phyloP scores from a whole-genome alignment of 345 rosid genomes.

The Acer saccharum region DNA sequence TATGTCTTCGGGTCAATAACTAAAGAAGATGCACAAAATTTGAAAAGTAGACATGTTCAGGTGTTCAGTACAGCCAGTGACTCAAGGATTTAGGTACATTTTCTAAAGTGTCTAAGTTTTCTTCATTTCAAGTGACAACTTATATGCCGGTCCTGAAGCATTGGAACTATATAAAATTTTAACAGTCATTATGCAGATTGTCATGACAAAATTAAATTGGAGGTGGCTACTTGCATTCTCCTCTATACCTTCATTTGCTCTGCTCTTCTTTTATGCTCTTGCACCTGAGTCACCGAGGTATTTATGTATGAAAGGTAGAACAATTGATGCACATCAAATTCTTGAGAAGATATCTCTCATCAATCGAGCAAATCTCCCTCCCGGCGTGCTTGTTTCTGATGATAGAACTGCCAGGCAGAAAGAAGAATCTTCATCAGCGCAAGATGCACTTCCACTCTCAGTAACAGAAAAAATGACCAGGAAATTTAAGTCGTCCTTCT shows the following conservation, averaged over 20 bases:
- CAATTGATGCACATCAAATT: slow-evolving; percentile 40
- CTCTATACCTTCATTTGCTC: slow-evolving; percentile 49
- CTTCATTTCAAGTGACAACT: neutral
- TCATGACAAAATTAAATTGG: slow-evolving; percentile 59
- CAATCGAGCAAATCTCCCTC: slow-evolving; percentile 44
- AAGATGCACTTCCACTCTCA: slow-evolving; percentile 6
- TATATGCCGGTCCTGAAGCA: neutral
- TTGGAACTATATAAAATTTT: slow-evolving; percentile 1
- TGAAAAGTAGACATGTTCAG: neutral
- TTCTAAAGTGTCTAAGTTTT: neutral
- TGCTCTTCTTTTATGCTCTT: slow-evolving; percentile 39
- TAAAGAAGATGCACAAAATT: neutral
- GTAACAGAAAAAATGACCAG: neutral
- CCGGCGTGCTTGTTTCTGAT: slow-evolving; percentile 48
- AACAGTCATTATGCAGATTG: slow-evolving; percentile 20
- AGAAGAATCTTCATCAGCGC: slow-evolving; percentile 11
- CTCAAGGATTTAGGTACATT: neutral
- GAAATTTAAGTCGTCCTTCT: slow-evolving; percentile 34
- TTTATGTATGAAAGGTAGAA: slow-evolving; percentile 47
- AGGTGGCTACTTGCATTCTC: slow-evolving; percentile 67
- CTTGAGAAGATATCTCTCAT: slow-evolving; percentile 45
- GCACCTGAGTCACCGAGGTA: slow-evolving; percentile 68
- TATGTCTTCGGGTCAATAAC: neutral
- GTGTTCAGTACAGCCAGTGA: neutral
- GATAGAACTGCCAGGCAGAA: slow-evolving; percentile 21